phyloP scores from a whole-genome alignment of 306 rosid species.

The Cicer chorassanicum region DNA sequence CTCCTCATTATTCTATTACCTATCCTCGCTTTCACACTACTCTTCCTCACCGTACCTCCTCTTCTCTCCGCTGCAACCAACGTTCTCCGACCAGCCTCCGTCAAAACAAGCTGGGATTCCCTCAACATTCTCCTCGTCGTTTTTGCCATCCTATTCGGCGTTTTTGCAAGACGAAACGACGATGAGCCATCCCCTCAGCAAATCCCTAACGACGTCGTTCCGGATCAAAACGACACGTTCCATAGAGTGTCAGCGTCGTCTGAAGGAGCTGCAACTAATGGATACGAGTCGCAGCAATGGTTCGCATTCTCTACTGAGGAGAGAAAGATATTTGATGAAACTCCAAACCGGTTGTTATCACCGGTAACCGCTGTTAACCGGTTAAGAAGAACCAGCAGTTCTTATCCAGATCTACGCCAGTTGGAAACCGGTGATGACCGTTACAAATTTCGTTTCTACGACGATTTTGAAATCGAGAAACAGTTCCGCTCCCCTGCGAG shows the following conservation, averaged over 20 bases:
- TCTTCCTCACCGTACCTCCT: constrained; percentile 67
- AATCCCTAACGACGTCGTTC: background rate
- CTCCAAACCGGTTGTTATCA: constrained; percentile 33
- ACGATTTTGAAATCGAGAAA: constrained; percentile 68
- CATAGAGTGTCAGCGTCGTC: background rate
- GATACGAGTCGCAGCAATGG: constrained; percentile 55
- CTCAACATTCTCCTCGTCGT: constrained; percentile 70
- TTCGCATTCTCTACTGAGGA: constrained; percentile 42
- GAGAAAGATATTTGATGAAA: constrained; percentile 36
- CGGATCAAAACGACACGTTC: constrained; percentile 7
- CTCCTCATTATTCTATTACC: constrained; percentile 74
- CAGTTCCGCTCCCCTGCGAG: constrained; percentile 49
- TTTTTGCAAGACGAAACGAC: constrained; percentile 66
- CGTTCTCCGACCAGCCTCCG: constrained; percentile 56
- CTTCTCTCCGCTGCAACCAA: constrained; percentile 62
- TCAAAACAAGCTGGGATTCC: constrained; percentile 81
- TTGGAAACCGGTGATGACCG: constrained; percentile 54
- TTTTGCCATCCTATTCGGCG: constrained; percentile 70
- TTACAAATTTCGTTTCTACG: constrained; percentile 63
- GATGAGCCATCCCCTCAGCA: constrained; percentile 46
- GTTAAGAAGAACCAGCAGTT: constrained; percentile 75
- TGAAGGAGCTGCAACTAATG: background rate
- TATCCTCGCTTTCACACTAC: constrained; percentile 51
- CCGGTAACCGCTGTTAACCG: constrained; percentile 43
- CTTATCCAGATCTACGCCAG: constrained; percentile 89